Evolutionary conservation across 176 grass and related monocot genomes (phyloP), one percentile per base, ranked within the genome.

Genomic region (Tuctoria greenei): DNA sequence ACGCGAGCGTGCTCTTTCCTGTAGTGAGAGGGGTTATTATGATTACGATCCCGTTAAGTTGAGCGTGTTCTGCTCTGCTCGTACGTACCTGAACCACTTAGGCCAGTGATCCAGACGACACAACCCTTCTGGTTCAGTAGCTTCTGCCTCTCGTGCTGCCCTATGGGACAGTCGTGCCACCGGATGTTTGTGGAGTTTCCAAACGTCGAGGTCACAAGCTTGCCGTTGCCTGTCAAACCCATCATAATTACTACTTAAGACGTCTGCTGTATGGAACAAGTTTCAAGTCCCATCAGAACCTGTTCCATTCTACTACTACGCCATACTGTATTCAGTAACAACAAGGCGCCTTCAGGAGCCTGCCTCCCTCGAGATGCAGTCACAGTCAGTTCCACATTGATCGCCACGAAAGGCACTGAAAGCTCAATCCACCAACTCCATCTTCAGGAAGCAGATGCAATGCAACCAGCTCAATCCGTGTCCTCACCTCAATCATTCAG

Each of bases 1-100:
- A 93, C 28, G 93, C 93, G 0, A 93, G 80, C 1, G 90, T 93
- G 55, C 90, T 97, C 63, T 97, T 97, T 18, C 90, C 90, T 96
- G 25, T 23, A 27, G 52, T 24, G 17, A 20, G 69, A n/a, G n/a
- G n/a, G n/a, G n/a, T n/a, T n/a, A 1, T 67, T 18, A 38, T 40
- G 1, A 40, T 3, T 1, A 47, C 27, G 1, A 39, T 61, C 5
- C 36, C 10, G 18, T 41, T 5, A 24, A 15, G 10, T 15, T 73
- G 2, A 67, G 2, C 10, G 57, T 24, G 57, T 20, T 50, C 5
- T 31, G 15, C 54, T 66, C 10, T 64, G 42, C 14, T 42, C 1
- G n/a, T 10, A 58, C 44, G 47, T 73, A 88, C 92, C 92, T 79
- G 92, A 91, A 20, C 92, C 92, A 43, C 92, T 95, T 42, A 95